Base-by-base conservation (phyloP, 768 basidiomycete genomes). In the Guyanaporus albipodus region DNA sequence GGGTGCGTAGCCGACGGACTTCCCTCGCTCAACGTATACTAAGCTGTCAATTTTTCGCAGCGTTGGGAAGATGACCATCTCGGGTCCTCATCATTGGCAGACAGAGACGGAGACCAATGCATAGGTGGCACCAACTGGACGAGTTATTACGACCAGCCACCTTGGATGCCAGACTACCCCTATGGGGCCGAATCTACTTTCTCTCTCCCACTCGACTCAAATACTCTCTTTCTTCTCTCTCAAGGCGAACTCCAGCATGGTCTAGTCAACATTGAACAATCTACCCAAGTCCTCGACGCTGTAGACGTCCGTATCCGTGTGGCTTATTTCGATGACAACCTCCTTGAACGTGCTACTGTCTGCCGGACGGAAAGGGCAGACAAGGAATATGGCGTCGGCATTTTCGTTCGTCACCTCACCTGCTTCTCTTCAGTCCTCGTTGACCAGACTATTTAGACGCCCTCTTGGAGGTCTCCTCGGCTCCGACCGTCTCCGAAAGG, bases 271-370 rank as follows among this genome's bases (percentile, higher is more conserved):
- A 57, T 71, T 19, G 43, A 55, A 21, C 58, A 67, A 34, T 68
- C 70, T 9, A 48, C 55, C 3, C 48, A 59, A n/a, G 49, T 55
- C 7, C n/a, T 22, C 6, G 61, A 70, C 48, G 52, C 42, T 2
- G 66, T 67, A 3, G 54, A 52, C n/a, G 58, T 74, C 18, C 57
- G 44, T 22, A 46, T 62, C 42, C 50, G 63, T 38, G 64, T 62
- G 2, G 55, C 56, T 21, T 66, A 67, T 37, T 2, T 18, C 17
- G 6, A 40, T 14, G 44, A 56, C n/a, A 18, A 45, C 15, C 39
- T 42, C 22, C 55, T 68, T 26, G 51, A 60, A 18, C 53, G 37
- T 8, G 59, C 58, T 17, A 50, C 55, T 23, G 61, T 72, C 28
- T 72, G 70, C 37, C 56, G 34, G 35, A 48, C 66, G 40, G 56